These are phyloP conservation scores for Lodderomyces theae DNA, from an alignment of 1,139 yeast genomes.

Conservation along the genomic window DNA sequence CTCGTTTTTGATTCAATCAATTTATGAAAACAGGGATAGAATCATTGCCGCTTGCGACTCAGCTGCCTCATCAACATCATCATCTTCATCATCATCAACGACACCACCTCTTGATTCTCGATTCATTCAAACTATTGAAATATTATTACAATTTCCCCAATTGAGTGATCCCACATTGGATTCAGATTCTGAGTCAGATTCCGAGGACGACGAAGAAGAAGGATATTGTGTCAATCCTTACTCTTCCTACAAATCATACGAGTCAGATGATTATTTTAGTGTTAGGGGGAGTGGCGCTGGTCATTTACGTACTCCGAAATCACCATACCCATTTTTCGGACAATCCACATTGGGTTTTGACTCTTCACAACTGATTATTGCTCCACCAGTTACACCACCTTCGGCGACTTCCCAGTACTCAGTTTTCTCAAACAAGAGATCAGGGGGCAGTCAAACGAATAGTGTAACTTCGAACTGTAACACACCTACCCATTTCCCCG, in stretches of 20 bases:
- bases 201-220: conserved; percentile 13
- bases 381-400: conserved; percentile 41
- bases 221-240: conserved; percentile 2
- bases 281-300: conserved; percentile 2
- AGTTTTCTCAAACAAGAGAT: conserved; percentile 33
- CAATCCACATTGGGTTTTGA: conserved; percentile 26
- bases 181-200: conserved; percentile 11
- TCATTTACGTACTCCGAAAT: conserved; percentile 22
- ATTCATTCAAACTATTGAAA: conserved; percentile 24
- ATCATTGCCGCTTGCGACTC: neutral
- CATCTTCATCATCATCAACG: too few species aligned
- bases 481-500: conserved; percentile 26
- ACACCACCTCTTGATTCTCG: conserved; percentile 22
- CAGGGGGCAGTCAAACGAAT: conserved; percentile 10
- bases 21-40: conserved; percentile 24
- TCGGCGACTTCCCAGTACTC: conserved; percentile 43
- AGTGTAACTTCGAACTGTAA: conserved; percentile 22
- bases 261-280: conserved; percentile 3
- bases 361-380: conserved; percentile 11
- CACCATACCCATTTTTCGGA: conserved; percentile 21
- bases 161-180: conserved; percentile 10
- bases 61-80: neutral
- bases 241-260: neutral
- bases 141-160: conserved; percentile 28
- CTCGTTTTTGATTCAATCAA: conserved; percentile 23